Conservation (phyloP, 768 basidiomycete species). For the Ramaria rubella region DNA sequence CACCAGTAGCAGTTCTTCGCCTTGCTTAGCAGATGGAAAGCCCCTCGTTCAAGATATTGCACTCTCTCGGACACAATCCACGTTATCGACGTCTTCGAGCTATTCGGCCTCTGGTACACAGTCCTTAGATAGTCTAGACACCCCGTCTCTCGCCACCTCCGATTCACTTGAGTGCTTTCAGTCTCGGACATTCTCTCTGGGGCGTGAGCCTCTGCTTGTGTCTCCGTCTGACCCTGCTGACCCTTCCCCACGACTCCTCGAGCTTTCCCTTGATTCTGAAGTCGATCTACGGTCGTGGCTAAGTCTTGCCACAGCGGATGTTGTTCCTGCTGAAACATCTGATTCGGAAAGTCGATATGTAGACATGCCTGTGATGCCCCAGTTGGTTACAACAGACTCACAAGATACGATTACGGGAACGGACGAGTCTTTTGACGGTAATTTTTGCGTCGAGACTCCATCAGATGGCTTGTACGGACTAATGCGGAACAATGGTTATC, state of each 20-base stretch:
- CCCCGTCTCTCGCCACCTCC: neutral
- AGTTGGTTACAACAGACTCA: neutral
- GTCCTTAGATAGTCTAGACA: neutral
- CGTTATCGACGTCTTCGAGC: neutral
- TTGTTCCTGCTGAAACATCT: neutral
- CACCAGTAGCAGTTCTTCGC: neutral
- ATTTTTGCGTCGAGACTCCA: neutral
- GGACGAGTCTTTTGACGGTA: neutral
- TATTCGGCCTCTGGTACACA: neutral
- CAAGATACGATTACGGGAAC: neutral
- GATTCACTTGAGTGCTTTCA: neutral
- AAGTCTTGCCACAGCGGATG: neutral
- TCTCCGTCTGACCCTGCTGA: neutral
- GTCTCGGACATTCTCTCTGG: neutral
- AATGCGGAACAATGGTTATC: neutral
- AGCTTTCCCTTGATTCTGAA: neutral
- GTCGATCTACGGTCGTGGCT: neutral
- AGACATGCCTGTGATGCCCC: neutral
- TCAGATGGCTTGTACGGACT: neutral
- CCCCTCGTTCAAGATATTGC: neutral
- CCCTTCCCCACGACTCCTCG: neutral
- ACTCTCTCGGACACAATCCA: neutral
- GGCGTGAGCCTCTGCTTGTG: neutral
- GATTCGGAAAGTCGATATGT: neutral
- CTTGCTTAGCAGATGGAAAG: too few species aligned